phyloP scores from a whole-genome alignment of 177 flowering plant species.

The Vitis hybrid region DNA sequence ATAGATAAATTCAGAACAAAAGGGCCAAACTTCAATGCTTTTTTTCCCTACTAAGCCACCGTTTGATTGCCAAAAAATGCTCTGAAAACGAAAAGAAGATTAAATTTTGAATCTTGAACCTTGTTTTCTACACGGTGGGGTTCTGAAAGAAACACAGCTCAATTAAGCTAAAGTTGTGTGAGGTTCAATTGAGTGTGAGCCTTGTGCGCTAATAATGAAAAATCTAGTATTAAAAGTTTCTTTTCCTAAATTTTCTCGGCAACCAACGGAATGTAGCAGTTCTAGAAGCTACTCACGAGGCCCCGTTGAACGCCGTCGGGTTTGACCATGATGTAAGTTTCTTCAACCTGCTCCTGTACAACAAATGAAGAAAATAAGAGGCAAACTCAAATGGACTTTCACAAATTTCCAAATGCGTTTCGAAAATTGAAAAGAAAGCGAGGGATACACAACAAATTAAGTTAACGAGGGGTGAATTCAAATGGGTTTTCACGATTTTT shows the following conservation, averaged over 20 bases:
- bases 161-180: too few relatives aligned
- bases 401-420: background rate
- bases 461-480: too few relatives aligned
- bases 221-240: background rate
- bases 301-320: slow-evolving; percentile 98
- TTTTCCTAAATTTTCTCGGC: background rate
- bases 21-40: background rate
- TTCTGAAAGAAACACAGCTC: background rate
- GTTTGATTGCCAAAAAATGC: background rate
- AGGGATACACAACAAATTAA: too few relatives aligned
- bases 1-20: background rate
- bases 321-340: slow-evolving; percentile 91
- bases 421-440: background rate
- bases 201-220: background rate
- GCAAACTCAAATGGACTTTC: background rate
- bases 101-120: background rate
- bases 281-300: slow-evolving; percentile 41
- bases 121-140: background rate
- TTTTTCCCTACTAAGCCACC: background rate
- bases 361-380: slow-evolving; percentile 2
- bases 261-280: background rate
- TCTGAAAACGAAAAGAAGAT: background rate
- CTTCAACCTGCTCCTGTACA: slow-evolving; percentile 67
- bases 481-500: too few relatives aligned
- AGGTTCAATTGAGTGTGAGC: too few relatives aligned